Evolutionary conservation across 805 yeast species (phyloP), one percentile per base, ranked within the genome.

Genomic region (Saccharomycopsis sp.): DNA sequence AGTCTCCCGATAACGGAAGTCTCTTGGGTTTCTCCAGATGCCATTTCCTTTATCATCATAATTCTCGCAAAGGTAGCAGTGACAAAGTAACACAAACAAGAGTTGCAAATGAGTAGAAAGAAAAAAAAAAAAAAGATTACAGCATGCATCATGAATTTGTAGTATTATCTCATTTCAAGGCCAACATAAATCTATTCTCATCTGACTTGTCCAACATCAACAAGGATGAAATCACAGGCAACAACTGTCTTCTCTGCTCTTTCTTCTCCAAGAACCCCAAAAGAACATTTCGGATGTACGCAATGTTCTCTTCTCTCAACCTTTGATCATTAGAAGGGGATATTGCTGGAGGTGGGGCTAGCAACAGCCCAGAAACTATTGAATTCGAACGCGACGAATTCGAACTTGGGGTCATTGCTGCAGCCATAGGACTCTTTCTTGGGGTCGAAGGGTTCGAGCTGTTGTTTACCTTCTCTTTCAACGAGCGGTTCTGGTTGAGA

Each of bases 261-360:
- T 73, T 82, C 55, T 84, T 95, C 54, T 88, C 96, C 41, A 92
- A 60, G 56, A 82, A 92, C 2, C 96, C 96, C 2, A 89, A 63
- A n/a, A 89, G 59, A 2, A 89, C 96, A 55, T 92, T 92, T 57
- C 83, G 84, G 38, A 87, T 68, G 56, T 89, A 89, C 9, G 94
- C 84, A 16, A 80, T 67, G 51, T 75, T 80, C 35, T 44, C 48
- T 7, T 36, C 35, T 10, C 35, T 34, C 18, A 41, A 10, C 8
- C 26, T 15, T 13, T 66, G 68, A 13, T 55, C 55, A 18, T 53
- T 54, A 4, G 45, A 38, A 5, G 12, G 5, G 4, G 31, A 39
- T 30, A 49, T 52, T 18, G 46, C 43, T 21, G 22, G 38, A 8
- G 38, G 18, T 7, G n/a, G 21, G 9, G 7, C 13, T 19, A 36